Evolutionary conservation across 257 asterid genomes (phyloP).

Genomic region (Galeopsis tetrahit): DNA sequence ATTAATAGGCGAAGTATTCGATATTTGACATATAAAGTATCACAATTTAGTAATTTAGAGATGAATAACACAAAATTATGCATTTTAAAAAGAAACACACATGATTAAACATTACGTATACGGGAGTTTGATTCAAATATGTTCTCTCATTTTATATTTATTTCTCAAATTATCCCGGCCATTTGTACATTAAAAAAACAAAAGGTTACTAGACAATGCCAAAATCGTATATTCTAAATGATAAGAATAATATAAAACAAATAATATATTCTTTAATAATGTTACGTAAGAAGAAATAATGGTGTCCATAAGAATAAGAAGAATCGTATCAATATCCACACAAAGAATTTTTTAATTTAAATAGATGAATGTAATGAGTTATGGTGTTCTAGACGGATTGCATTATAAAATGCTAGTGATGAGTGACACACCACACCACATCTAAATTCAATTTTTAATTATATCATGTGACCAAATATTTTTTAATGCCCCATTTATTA

Average conservation of each 20-base stretch:
- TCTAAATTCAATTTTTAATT: too few species aligned
- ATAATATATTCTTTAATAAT: neutral
- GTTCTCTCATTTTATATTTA: too few species aligned
- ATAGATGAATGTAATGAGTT: neutral
- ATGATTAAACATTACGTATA: too few species aligned
- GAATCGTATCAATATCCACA: neutral
- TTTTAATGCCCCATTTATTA: neutral
- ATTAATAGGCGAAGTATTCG: too few species aligned
- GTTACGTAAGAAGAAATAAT: too few species aligned
- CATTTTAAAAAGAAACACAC: too few species aligned
- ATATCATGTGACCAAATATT: neutral
- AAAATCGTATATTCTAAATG: neutral
- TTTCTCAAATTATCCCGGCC: neutral
- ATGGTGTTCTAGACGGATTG: neutral
- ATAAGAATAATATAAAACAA: neutral
- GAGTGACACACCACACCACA: neutral
- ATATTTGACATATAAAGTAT: too few species aligned
- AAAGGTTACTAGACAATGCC: neutral
- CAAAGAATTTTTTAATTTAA: neutral
- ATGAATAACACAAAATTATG: too few species aligned
- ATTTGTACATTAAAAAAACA: too few species aligned
- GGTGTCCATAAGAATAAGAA: neutral
- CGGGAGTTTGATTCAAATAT: too few species aligned
- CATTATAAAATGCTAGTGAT: constrained; percentile 5
- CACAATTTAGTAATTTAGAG: too few species aligned